Evolutionary conservation across 78 protist genomes (phyloP).

Genomic region (Dictyostelium intermedium): DNA sequence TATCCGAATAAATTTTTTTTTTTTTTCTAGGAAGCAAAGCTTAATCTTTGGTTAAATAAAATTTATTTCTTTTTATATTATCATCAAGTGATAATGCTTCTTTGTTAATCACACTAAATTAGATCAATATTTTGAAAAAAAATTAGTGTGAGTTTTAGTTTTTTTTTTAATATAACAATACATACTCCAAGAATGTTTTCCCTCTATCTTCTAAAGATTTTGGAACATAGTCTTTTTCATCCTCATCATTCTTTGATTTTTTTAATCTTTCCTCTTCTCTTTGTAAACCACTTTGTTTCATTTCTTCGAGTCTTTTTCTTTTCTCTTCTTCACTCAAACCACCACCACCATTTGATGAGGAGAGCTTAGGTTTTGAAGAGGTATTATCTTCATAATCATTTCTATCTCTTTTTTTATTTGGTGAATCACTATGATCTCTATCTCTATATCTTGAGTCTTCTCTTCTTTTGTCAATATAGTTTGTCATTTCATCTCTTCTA

Average conservation of each 20-base stretch:
- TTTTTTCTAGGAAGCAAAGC: not conserved
- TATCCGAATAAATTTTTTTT: not conserved
- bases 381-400: not conserved
- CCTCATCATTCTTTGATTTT: not conserved
- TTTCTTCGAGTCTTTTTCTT: conserved; percentile 41
- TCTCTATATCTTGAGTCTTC: conserved; percentile 50
- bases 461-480: not conserved
- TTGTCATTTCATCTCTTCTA: not conserved
- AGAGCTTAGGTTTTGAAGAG: not conserved
- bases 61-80: conserved; percentile 52
- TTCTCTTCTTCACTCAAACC: conserved; percentile 40
- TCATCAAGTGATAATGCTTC: conserved; percentile 25
- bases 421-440: conserved; percentile 8
- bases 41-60: conserved; percentile 20
- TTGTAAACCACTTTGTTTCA: conserved; percentile 29
- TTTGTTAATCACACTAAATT: conserved; percentile 3
- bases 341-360: not conserved
- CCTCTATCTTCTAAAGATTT: conserved; percentile 60
- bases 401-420: conserved; percentile 10
- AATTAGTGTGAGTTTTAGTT: not conserved
- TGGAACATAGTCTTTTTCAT: not conserved
- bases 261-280: conserved; percentile 44
- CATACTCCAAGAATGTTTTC: conserved; percentile 49
- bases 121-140: not conserved
- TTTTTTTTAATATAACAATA: not conserved